Conservation (phyloP, 192 early-diverging fungal species). For the Oehlia diaphana region DNA sequence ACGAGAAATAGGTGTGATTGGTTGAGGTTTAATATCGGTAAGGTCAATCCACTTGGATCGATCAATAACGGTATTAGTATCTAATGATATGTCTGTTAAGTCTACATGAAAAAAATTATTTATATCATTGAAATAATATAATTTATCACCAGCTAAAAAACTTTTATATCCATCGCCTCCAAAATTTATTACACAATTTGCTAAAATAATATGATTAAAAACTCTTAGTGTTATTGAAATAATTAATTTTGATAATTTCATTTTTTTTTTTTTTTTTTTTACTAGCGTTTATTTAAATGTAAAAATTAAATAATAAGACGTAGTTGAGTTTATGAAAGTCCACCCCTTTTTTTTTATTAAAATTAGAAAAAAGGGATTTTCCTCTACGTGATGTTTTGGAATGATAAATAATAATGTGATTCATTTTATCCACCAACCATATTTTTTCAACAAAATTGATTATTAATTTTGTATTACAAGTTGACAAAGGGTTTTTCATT, state of each 20-base stretch:
- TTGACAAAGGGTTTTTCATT: too few species aligned
- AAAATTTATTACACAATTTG: not conserved
- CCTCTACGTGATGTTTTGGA: too few species aligned
- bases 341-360: too few species aligned
- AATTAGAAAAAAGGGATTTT: too few species aligned
- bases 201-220: not conserved
- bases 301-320: too few species aligned
- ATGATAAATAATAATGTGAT: too few species aligned
- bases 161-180: not conserved
- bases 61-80: not conserved
- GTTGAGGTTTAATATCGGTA: not conserved
- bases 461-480: too few species aligned
- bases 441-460: too few species aligned
- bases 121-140: not conserved
- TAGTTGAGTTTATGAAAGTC: too few species aligned
- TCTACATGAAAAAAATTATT: not conserved
- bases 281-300: too few species aligned
- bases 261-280: not conserved
- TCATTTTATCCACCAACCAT: too few species aligned
- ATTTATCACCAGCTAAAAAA: not conserved
- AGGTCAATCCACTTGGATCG: not conserved
- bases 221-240: not conserved
- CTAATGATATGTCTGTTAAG: not conserved
- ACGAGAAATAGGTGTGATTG: too few species aligned
- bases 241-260: not conserved